Percentiles rank a stretch among this genome's conserved stretches.
phyloP scores from a whole-genome alignment of 257 asterid genomes.

The Plantago elongata region DNA sequence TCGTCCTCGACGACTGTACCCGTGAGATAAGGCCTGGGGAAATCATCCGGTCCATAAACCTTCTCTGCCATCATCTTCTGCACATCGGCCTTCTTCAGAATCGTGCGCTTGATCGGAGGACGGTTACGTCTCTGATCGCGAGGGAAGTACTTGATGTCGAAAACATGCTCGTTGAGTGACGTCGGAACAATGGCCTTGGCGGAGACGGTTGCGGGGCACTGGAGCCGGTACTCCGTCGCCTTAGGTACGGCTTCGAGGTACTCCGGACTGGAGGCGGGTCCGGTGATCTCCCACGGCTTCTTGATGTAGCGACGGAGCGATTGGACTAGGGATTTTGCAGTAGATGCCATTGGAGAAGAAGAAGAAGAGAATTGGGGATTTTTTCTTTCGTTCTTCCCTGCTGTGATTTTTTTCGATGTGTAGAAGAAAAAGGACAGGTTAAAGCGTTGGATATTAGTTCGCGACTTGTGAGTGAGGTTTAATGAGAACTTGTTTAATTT shows the following conservation, averaged over 20 bases:
- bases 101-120: conserved; percentile 68
- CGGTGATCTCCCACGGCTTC: conserved; percentile 84
- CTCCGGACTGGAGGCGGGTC: conserved; percentile 66
- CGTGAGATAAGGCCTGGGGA: conserved; percentile 71
- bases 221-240: conserved; percentile 80
- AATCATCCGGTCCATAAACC: conserved; percentile 52
- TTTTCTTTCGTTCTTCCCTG: not conserved
- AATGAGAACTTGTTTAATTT: too few species aligned
- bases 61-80: conserved; percentile 73
- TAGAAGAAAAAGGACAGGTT: too few species aligned
- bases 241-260: conserved; percentile 46
- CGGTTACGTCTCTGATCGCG: conserved; percentile 94
- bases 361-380: conserved; percentile 26
- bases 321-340: conserved; percentile 65
- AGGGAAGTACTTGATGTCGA: conserved; percentile 81
- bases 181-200: conserved; percentile 64
- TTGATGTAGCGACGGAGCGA: conserved; percentile 67
- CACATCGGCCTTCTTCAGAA: conserved; percentile 70
- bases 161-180: conserved; percentile 79
- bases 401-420: too few species aligned
- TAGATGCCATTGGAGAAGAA: conserved; percentile 41
- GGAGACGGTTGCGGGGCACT: conserved; percentile 69
- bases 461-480: too few species aligned
- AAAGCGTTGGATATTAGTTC: too few species aligned
- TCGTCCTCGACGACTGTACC: conserved; percentile 52